Base-by-base conservation (phyloP, 805 yeast species). In the Metschnikowia gruessii region DNA sequence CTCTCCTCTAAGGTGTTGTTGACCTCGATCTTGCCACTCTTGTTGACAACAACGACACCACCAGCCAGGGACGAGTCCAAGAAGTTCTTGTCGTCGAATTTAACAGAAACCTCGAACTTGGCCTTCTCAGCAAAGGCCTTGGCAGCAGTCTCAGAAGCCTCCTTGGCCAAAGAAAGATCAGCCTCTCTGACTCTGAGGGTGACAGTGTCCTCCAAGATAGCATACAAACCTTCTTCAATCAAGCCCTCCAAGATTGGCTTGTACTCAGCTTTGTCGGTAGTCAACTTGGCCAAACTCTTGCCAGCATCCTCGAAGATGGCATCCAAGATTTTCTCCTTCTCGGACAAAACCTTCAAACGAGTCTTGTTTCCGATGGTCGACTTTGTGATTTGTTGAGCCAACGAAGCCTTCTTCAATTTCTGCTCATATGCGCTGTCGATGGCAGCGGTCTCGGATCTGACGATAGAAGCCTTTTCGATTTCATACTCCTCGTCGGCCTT, bases 401-500 rank as follows among this genome's bases (percentile, higher is more conserved):
- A 82, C 28, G 89, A 74, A 2, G 96, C 91, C 69, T 92, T 94
- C 76, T 94, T 92, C 72, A 87, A 78, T 65, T 87, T 89, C 58
- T 80, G 82, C 53, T 85, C 91, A 65, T 83, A 88, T 33, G 79
- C 72, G 16, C 83, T 72, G 66, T 94, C 99, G 57, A 94, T 89
- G 43, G 91, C 81, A 42, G 94, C 84, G 46, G 86, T 86, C 71
- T 94, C 99, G 12, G 89, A 79, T 63, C 98, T 87, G 49, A 94
- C 98, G 62, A 94, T 83, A 48, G 89, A 82, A 18, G 97, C 92
- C 77, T 94, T 94, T 68, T 94, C 99, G 61, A 94, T 91, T 70
- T 94, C 98, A 66, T 92, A 94, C 74, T 94, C 99, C 70, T 94
- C 99, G 66, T 95, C 96, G 37, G 98, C 97, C 76, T 94, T 95